Evolutionary conservation across 768 basidiomycete species (phyloP), one percentile per base, ranked within the genome.

Genomic region (Leccinum boreale): DNA sequence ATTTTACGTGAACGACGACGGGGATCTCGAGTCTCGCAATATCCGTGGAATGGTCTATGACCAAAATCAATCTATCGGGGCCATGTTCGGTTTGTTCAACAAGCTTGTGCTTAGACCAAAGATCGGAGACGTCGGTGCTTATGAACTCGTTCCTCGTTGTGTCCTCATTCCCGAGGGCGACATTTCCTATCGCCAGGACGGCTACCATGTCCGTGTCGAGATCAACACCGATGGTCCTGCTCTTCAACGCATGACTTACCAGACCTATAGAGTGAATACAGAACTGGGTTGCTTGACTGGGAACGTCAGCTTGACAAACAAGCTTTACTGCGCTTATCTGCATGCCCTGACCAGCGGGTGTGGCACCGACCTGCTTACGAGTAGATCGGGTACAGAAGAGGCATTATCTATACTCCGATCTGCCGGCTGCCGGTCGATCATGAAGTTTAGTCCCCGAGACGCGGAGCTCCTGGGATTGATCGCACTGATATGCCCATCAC

Each of bases 271-370:
- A 3, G 51, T 76, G 5, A 68, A 78, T 48, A 57, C 57, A 4
- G 60, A 69, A 9, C 58, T 78, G 7, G 69, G 73, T 2, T 64
- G 67, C 36, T 61, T 77, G 21, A 56, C 50, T 8, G 68, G 70
- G 3, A 68, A 68, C 9, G 60, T 49, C 3, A 70, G 62, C 12
- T 48, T 75, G 28, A 59, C 57, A 1, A 70, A 66, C 56, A 64
- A 64, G 45, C 65, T 81, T 4, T 79, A 71, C 55, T 70, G 68
- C 50, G 69, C 74, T 1, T 78, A 78, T 49, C 68, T 83, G 15
- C 82, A 83, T 48, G 77, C 78, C 17, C 56, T 80, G 2, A 81
- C 75, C 2, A 75, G 76, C 17, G 72, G 75, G 48, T 73, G 73
- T 47, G 64, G 77, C 17, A 69, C 71, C 7, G 81, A 83, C 63